Percentiles rank a stretch among this genome's conserved stretches.
phyloP scores from a whole-genome alignment of 345 rosid species.

The Eucalyptus cloeziana region DNA sequence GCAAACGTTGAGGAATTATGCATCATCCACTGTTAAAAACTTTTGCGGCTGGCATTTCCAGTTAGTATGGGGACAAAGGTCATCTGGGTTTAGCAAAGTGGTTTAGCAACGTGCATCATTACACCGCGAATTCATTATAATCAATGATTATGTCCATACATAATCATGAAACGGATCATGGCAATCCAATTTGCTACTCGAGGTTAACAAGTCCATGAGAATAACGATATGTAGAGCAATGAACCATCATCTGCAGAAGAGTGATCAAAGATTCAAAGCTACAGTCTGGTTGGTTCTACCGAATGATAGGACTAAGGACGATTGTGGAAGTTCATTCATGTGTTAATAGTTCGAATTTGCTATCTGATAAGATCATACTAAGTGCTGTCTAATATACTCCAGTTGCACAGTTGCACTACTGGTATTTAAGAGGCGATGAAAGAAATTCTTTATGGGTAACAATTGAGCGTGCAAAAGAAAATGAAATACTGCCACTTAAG shows the following conservation, averaged over 20 bases:
- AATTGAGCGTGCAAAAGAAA: neutral
- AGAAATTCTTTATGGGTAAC: neutral
- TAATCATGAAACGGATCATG: neutral
- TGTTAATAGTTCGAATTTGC: neutral
- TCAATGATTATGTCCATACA: neutral
- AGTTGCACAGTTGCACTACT: neutral
- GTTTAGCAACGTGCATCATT: neutral
- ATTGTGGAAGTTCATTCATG: neutral
- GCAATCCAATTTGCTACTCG: neutral
- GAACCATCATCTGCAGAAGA: neutral
- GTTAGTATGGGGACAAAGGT: too few relatives aligned
- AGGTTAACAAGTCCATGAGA: neutral
- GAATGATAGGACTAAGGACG: neutral
- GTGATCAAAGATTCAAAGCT: neutral
- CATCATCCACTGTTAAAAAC: too few relatives aligned
- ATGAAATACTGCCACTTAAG: neutral
- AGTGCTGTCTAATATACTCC: neutral
- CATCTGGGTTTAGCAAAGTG: too few relatives aligned
- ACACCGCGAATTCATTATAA: neutral
- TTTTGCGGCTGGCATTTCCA: too few relatives aligned
- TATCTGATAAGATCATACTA: neutral
- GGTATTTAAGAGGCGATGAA: neutral
- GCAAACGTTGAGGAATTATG: too few relatives aligned
- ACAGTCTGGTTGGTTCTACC: neutral
- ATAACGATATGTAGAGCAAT: neutral